Evolutionary conservation across 805 yeast species (phyloP).

Genomic region (Myxozyma melibiosi): DNA sequence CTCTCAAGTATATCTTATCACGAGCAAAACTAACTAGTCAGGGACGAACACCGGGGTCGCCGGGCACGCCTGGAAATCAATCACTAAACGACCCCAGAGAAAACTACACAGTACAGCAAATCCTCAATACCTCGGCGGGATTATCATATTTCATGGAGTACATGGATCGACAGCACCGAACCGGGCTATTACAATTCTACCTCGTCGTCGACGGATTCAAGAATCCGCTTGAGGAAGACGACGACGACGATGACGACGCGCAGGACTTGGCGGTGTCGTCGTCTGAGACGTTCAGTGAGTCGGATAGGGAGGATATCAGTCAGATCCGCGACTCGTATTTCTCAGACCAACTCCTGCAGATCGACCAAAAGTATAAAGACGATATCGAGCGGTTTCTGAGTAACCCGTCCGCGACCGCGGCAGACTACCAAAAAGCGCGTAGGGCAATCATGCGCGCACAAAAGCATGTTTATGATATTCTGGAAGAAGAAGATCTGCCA

Average conservation of each 20-base stretch:
- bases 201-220: slow-evolving; percentile 64
- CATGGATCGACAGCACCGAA: slow-evolving; percentile 54
- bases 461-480: slow-evolving; percentile 50
- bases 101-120: slow-evolving; percentile 45
- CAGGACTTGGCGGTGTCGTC: slow-evolving; percentile 23
- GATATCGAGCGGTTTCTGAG: slow-evolving; percentile 47
- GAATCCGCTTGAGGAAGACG: slow-evolving; percentile 63
- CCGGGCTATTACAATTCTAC: slow-evolving; percentile 63
- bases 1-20: not conserved
- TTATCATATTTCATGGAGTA: slow-evolving; percentile 54
- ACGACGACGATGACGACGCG: slow-evolving; percentile 36
- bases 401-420: slow-evolving; percentile 26
- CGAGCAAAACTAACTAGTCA: not conserved
- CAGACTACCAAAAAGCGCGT: slow-evolving; percentile 56
- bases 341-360: slow-evolving; percentile 33
- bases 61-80: slow-evolving; percentile 1
- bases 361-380: slow-evolving; percentile 36
- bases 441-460: slow-evolving; percentile 63
- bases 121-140: slow-evolving; percentile 53
- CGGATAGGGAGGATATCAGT: slow-evolving; percentile 56
- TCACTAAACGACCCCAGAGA: slow-evolving; percentile 36
- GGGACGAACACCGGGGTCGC: slow-evolving; percentile 6
- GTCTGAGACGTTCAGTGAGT: slow-evolving; percentile 35
- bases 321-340: slow-evolving; percentile 53
- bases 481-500: slow-evolving; percentile 58